phyloP scores from a whole-genome alignment of 441 rosid genomes.

The Populus hybrid region DNA sequence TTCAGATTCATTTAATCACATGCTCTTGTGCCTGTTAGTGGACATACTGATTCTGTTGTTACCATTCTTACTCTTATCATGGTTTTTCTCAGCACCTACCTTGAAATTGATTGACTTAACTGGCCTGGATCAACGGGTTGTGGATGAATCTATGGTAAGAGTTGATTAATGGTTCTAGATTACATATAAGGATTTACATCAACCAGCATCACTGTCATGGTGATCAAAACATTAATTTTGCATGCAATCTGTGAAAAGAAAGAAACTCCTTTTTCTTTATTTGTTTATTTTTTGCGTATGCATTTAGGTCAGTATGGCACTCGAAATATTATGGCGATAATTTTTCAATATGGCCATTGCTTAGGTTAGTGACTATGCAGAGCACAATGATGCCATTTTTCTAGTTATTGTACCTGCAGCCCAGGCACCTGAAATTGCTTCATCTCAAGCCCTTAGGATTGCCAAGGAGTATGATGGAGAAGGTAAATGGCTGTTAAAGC shows the following conservation, averaged over 20 bases:
- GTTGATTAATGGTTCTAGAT: neutral
- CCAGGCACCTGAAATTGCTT: conserved; percentile 83
- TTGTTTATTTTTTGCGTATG: neutral
- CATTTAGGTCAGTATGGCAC: neutral
- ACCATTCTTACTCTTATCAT: neutral
- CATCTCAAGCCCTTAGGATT: conserved; percentile 73
- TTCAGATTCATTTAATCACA: neutral
- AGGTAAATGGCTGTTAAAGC: conserved; percentile 33
- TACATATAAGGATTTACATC: neutral
- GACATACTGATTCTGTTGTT: neutral
- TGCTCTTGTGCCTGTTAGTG: neutral
- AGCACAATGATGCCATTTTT: conserved; percentile 83
- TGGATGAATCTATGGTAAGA: conserved; percentile 81
- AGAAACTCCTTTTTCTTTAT: neutral
- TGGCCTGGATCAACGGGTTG: conserved; percentile 86
- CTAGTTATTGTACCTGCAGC: conserved; percentile 78
- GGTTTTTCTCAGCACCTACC: conserved; percentile 67
- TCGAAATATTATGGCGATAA: neutral
- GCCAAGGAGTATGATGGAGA: conserved; percentile 87
- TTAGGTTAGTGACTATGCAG: conserved; percentile 70
- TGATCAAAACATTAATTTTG: neutral
- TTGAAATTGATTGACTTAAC: conserved; percentile 85
- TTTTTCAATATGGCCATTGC: conserved; percentile 4
- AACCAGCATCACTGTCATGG: neutral
- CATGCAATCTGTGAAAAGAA: neutral